These are phyloP conservation scores for Trichosporon sp. DNA, from an alignment of 1,284 basidiomycete genomes.

Conservation along the genomic window DNA sequence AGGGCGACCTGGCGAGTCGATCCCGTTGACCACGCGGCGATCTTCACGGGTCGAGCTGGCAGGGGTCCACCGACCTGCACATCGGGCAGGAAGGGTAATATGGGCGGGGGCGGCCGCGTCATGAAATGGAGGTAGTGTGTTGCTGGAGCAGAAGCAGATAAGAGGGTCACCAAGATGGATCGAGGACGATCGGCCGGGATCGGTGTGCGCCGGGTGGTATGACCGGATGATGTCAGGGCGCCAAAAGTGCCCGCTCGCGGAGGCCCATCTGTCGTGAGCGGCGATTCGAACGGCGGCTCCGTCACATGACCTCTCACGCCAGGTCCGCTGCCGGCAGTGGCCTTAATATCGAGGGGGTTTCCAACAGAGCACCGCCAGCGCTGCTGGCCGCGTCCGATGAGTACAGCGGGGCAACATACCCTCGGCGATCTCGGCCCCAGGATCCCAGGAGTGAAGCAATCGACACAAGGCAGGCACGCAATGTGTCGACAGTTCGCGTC, in stretches of 20 bases:
- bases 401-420: no score
- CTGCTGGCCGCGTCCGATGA: no score
- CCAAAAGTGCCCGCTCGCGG: background rate
- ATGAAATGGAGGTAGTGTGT: background rate
- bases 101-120: slow-evolving; percentile 16
- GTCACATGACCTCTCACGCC: no score
- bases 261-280: no score
- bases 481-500: no score
- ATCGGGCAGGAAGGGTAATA: slow-evolving; percentile 30
- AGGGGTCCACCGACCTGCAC: slow-evolving; percentile 17
- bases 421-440: no score
- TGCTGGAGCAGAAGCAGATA: background rate
- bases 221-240: background rate
- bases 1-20: slow-evolving; percentile 28
- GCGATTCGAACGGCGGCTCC: background rate
- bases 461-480: no score
- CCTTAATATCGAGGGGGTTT: no score
- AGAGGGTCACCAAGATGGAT: background rate
- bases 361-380: no score
- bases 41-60: slow-evolving; percentile 27
- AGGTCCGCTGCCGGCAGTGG: no score
- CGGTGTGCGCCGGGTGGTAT: background rate
- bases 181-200: background rate
- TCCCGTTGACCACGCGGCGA: slow-evolving; percentile 33
- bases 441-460: no score